phyloP scores from a whole-genome alignment of 345 rosid species.

The Barbarea vulgaris region DNA sequence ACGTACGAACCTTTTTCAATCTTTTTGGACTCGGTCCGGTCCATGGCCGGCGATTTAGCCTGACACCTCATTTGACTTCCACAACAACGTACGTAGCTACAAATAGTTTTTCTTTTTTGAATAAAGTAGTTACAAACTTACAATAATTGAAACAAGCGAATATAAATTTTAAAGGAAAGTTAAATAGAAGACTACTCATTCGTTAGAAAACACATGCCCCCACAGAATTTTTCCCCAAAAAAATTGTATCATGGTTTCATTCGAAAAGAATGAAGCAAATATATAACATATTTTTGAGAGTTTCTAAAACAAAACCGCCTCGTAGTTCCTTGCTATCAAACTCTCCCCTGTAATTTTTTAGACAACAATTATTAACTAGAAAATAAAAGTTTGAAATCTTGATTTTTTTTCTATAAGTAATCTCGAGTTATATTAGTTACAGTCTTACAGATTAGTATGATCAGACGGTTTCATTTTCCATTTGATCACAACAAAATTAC shows the following conservation, averaged over 20 bases:
- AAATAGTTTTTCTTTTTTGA: not conserved
- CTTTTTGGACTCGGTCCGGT: constrained; percentile 27
- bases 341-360: not conserved
- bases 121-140: constrained; percentile 12
- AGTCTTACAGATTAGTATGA: not conserved
- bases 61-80: constrained; percentile 35
- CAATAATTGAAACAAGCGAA: constrained; percentile 20
- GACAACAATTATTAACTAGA: not conserved
- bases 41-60: constrained; percentile 36
- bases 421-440: not conserved
- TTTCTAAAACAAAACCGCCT: not conserved
- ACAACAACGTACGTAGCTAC: constrained; percentile 6
- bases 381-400: too few species aligned
- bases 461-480: not conserved
- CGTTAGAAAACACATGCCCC: not conserved
- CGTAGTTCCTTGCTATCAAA: not conserved
- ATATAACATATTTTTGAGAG: not conserved
- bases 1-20: constrained; percentile 21
- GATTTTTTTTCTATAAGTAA: not conserved
- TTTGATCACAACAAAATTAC: not conserved
- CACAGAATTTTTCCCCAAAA: too few species aligned
- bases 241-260: too few species aligned
- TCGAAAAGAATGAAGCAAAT: not conserved
- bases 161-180: not conserved
- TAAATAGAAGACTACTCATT: not conserved